Evolutionary conservation across 495 filamentous ascomycete species (phyloP), one percentile per base, ranked within the genome.

Genomic region (Hypoxylon perforatum): DNA sequence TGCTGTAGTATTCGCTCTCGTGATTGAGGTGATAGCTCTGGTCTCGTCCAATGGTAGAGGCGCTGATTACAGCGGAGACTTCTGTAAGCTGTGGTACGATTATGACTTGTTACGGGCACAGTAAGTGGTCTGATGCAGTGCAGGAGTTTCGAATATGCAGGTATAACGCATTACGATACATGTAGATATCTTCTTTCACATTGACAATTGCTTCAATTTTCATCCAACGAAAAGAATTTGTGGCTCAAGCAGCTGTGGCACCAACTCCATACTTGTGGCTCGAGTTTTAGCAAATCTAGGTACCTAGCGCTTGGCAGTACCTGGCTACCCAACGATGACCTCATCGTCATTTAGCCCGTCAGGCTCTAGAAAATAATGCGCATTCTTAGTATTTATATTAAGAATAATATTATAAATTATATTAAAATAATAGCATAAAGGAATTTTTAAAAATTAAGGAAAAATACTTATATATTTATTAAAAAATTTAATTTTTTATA

Each of bases 261-360:
- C 33, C 0, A 33, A 11, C 23, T 18, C 28, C 19, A 10, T 14
- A 58, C 9, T 21, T 65, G 54, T 53, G 53, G 53, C 53, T 63
- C 33, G 36, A 10, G 0, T 28, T 28, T 42, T 44, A 53, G n/a
- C 18, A 47, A 46, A 65, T 52, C 38, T 35, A 19, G n/a, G 15
- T 57, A 7, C 7, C 25, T 28, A 28, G 25, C 3, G 25, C 54
- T 65, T 65, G 54, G 54, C 28, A 61, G 41, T 28, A 58, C 28
- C 28, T 36, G 21, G 25, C 25, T 28, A 7, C 25, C 25, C 25
- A 28, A 21, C 52, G 45, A 73, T 73, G 70, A 73, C 58, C 66
- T 73, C 70, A 73, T 73, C 63, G 67, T 28, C 25, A 28, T 3
- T 28, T n/a, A n/a, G n/a, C n/a, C n/a, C n/a, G n/a, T n/a, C n/a